phyloP scores from a whole-genome alignment of 352 stramenopile genomes.

The Phytophthora tentaculata region DNA sequence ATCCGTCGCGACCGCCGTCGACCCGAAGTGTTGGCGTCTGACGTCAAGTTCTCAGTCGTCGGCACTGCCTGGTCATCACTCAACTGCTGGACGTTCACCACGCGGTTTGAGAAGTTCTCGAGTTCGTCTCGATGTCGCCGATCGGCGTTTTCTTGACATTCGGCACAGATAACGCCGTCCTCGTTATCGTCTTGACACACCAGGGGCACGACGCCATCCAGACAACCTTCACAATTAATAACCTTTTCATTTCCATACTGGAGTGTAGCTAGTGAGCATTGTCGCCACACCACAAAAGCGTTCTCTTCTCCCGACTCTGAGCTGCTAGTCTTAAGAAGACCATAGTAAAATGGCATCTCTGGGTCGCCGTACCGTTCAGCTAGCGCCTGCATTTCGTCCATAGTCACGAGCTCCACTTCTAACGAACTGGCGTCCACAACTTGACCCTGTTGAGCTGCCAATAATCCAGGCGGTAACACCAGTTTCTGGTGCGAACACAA shows the following conservation, averaged over 20 bases:
- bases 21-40: conserved; percentile 44
- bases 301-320: conserved; percentile 15
- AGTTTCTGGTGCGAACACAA: conserved; percentile 66
- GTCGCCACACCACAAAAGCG: conserved; percentile 47
- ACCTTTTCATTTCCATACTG: conserved; percentile 32
- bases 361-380: conserved; percentile 62
- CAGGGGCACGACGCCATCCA: conserved; percentile 35
- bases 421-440: conserved; percentile 50
- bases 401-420: conserved; percentile 64
- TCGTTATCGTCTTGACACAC: conserved; percentile 40
- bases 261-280: conserved; percentile 52
- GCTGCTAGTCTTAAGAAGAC: conserved; percentile 31
- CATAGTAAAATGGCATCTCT: conserved; percentile 58
- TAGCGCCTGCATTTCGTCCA: conserved; percentile 68
- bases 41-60: conserved; percentile 46
- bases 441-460: conserved; percentile 48
- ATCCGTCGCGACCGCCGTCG: conserved; percentile 72
- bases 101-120: conserved; percentile 68
- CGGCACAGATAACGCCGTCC: conserved; percentile 44
- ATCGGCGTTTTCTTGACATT: conserved; percentile 56
- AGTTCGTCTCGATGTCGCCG: conserved; percentile 52
- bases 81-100: conserved; percentile 70
- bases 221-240: conserved; percentile 24
- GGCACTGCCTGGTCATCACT: conserved; percentile 60
- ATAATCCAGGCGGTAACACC: conserved; percentile 52